A percentile compares a stretch with the other conserved stretches of the same genome.
phyloP scores from a whole-genome alignment of 306 rosid species.

The Nissolia schottii region DNA sequence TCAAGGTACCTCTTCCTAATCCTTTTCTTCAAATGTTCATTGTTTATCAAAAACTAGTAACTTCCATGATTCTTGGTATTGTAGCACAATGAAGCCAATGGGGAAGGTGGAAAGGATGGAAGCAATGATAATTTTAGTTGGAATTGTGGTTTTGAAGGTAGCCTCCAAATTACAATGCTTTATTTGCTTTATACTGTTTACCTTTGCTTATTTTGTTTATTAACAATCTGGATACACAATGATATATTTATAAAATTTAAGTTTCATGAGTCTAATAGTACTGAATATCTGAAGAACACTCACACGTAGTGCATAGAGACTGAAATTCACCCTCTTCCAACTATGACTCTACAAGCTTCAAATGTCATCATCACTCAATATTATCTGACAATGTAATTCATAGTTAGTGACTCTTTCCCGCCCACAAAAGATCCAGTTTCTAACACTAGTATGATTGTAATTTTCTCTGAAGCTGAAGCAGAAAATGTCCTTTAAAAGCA shows the following conservation, averaged over 20 bases:
- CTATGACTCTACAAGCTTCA: neutral
- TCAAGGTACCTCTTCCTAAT: slow-evolving; percentile 56
- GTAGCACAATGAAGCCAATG: slow-evolving; percentile 93
- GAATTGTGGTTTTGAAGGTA: slow-evolving; percentile 99
- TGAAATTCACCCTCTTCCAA: neutral
- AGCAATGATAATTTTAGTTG: slow-evolving; percentile 82
- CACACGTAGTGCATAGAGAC: neutral
- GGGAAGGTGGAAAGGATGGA: slow-evolving; percentile 96
- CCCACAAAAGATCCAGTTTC: neutral
- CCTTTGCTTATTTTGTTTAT: neutral
- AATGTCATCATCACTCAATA: neutral
- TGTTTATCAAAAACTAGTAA: slow-evolving; percentile 4
- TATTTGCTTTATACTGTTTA: neutral
- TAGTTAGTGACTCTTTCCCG: neutral
- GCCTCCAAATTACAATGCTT: slow-evolving; percentile 12
- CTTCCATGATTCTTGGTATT: slow-evolving; percentile 39
- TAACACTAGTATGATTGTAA: neutral
- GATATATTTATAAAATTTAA: neutral
- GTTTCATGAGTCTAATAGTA: neutral
- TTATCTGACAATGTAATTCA: neutral
- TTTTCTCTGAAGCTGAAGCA: neutral
- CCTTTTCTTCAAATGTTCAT: slow-evolving; percentile 1
- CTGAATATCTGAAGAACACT: neutral
- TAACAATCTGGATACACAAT: neutral
- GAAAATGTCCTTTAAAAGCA: neutral